Evolutionary conservation across 2,329 filamentous ascomycete genomes (phyloP).

Genomic region (Simplicillium aogashimaense): DNA sequence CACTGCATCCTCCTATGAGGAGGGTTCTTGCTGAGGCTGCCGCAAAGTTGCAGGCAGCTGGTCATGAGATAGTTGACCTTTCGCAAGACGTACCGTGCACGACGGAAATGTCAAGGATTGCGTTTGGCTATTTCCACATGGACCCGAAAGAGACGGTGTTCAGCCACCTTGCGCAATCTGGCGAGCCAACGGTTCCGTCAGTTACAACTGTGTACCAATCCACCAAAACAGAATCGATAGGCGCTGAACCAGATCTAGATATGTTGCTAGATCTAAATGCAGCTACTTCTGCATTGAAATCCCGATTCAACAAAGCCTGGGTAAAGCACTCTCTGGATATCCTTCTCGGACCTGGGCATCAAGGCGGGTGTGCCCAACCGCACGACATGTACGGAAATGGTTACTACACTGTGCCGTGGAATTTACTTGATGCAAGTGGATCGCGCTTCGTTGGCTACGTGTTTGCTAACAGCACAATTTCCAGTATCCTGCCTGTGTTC

Average conservation of each 20-base stretch:
- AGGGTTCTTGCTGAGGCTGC: conserved; percentile 31
- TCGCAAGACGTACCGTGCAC: conserved; percentile 12
- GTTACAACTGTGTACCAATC: too few relatives aligned
- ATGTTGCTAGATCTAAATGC: conserved; percentile 14
- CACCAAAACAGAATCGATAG: conserved; percentile 4
- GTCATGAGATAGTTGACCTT: conserved; percentile 32
- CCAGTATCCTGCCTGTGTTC: conserved; percentile 41
- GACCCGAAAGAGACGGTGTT: conserved; percentile 1
- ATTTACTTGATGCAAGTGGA: conserved; percentile 41
- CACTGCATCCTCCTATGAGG: conserved; percentile 39
- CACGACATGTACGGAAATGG: conserved; percentile 39
- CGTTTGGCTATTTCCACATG: too few relatives aligned
- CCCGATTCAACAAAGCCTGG: conserved; percentile 30
- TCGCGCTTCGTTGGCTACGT: too few relatives aligned
- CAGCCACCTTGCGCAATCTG: conserved; percentile 6
- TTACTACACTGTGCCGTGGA: conserved; percentile 38
- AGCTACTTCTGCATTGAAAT: conserved; percentile 17
- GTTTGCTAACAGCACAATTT: too few relatives aligned
- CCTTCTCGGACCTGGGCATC: conserved; percentile 36
- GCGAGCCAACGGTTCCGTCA: neutral
- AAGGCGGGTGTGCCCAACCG: conserved; percentile 29
- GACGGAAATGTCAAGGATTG: neutral
- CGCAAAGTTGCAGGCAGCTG: conserved; percentile 25
- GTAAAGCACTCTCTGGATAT: conserved; percentile 35
- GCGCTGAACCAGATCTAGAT: conserved; percentile 27